These are phyloP conservation scores for Aspergillus thermomutatus DNA, from an alignment of 2,329 filamentous ascomycete genomes.

Conservation along the genomic window DNA sequence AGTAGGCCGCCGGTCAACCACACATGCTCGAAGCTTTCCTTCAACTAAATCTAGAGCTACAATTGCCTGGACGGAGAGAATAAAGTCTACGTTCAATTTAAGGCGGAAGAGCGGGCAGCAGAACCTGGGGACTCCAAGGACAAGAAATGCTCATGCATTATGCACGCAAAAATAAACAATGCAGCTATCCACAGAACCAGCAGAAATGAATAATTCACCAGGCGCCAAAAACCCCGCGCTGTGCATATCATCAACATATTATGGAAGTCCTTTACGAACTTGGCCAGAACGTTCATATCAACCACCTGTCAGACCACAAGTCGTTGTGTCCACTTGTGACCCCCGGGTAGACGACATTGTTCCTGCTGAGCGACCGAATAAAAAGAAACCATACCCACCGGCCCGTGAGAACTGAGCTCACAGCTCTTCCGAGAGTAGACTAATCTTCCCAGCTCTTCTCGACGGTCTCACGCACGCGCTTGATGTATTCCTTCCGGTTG, in stretches of 20 bases:
- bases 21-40: background rate
- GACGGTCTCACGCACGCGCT: slow-evolving; percentile 91
- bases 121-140: background rate
- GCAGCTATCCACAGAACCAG: slow-evolving; percentile 21
- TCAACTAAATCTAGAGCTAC: background rate
- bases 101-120: background rate
- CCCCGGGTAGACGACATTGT: background rate
- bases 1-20: background rate
- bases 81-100: background rate
- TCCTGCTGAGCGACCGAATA: background rate
- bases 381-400: background rate
- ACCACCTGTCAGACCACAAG: slow-evolving; percentile 6
- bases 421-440: background rate
- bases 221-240: slow-evolving; percentile 43
- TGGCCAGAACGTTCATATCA: slow-evolving; percentile 11
- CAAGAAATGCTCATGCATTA: slow-evolving; percentile 13
- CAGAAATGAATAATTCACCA: slow-evolving; percentile 25
- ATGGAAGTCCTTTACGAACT: slow-evolving; percentile 8
- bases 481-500: slow-evolving; percentile 93
- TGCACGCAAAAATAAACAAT: slow-evolving; percentile 16
- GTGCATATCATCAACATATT: slow-evolving; percentile 34
- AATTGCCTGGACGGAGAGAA: slow-evolving; percentile 4
- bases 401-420: background rate
- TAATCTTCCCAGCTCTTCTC: slow-evolving; percentile 99
- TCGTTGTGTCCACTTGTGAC: background rate